These are phyloP conservation scores for Geotrichum siamense DNA, from an alignment of 1,139 yeast species.

Conservation along the genomic window DNA sequence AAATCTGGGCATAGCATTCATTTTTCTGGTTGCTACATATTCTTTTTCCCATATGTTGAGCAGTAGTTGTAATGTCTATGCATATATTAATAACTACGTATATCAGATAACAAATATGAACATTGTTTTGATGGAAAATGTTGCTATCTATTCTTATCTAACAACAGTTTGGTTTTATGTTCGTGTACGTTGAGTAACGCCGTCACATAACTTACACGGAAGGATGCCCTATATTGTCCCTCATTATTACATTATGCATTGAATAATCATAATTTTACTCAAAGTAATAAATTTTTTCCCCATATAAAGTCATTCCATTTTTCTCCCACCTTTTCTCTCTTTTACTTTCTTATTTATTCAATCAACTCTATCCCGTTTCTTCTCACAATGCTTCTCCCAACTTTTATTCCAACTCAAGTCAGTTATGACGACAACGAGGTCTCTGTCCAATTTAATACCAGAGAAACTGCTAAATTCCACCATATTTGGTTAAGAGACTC, in stretches of 20 bases:
- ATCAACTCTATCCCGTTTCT: not conserved
- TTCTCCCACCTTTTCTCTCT: not conserved
- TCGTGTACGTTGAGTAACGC: slow-evolving; percentile 3
- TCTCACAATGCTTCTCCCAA: slow-evolving; percentile 1
- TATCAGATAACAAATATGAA: no score
- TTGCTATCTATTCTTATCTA: not conserved
- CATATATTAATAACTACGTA: no score
- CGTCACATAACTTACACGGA: slow-evolving; percentile 15
- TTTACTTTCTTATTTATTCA: not conserved
- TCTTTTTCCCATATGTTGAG: no score
- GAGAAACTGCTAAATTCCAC: slow-evolving; percentile 37
- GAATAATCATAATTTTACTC: no score
- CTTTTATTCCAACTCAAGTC: slow-evolving; percentile 6
- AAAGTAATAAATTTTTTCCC: not conserved
- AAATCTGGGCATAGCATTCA: no score
- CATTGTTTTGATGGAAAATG: not conserved
- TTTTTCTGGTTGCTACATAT: no score
- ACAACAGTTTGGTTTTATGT: not conserved
- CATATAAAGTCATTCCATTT: no score
- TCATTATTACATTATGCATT: no score
- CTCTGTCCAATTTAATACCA: slow-evolving; percentile 31
- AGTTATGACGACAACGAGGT: slow-evolving; percentile 28
- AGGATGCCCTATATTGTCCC: not conserved
- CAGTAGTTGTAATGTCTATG: no score
- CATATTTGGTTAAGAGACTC: slow-evolving; percentile 65